Percentiles rank a stretch among this genome's conserved stretches.
These are phyloP conservation scores for Suillus luteus DNA, from an alignment of 768 basidiomycete species.

Conservation along the genomic window DNA sequence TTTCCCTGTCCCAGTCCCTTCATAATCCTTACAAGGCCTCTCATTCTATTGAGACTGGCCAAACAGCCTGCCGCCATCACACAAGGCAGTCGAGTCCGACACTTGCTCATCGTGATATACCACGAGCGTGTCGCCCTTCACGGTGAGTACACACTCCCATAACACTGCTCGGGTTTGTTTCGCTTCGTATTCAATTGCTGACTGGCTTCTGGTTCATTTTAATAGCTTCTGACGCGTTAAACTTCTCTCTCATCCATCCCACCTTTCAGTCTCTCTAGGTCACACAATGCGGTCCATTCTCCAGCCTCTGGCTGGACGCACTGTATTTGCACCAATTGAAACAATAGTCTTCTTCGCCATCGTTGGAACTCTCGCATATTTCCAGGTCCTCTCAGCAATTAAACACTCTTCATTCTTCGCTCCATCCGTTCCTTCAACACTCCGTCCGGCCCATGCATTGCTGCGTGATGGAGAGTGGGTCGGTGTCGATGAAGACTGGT, in stretches of 20 bases:
- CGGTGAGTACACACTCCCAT: constrained; percentile 7
- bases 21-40: background rate
- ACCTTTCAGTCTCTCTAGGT: constrained; percentile 3
- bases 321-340: constrained; percentile 80
- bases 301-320: constrained; percentile 68
- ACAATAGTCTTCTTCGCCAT: constrained; percentile 90
- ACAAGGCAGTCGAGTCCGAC: background rate
- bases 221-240: constrained; percentile 2
- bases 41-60: background rate
- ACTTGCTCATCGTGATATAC: background rate
- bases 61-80: background rate
- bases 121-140: background rate
- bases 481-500: constrained; percentile 58
- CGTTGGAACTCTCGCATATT: constrained; percentile 90
- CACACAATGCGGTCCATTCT: constrained; percentile 58
- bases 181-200: background rate
- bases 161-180: background rate
- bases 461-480: constrained; percentile 63
- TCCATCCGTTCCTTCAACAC: constrained; percentile 46
- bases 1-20: constrained; percentile 8
- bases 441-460: constrained; percentile 59
- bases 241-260: constrained; percentile 4
- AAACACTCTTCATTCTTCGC: constrained; percentile 85
- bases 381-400: constrained; percentile 88
- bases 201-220: background rate